phyloP scores from a whole-genome alignment of 805 yeast species.

The Pichia eremophila region DNA sequence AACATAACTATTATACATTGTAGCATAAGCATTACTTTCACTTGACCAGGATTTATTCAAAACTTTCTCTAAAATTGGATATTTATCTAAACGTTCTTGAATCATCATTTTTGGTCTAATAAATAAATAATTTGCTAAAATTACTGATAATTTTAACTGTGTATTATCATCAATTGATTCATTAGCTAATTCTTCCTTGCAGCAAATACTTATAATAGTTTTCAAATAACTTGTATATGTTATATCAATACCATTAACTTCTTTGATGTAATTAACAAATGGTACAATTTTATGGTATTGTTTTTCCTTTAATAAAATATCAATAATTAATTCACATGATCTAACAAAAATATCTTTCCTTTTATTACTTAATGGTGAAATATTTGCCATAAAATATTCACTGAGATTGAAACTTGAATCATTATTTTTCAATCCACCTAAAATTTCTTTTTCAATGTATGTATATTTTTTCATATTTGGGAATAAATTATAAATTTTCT shows the following conservation, averaged over 20 bases:
- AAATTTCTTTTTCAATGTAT: no score
- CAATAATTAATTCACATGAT: background rate
- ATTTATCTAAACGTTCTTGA: no score
- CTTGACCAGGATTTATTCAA: no score
- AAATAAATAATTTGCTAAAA: no score
- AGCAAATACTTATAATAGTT: background rate
- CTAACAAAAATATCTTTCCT: background rate
- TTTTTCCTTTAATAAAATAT: background rate
- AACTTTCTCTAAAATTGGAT: no score
- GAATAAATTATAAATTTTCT: constrained; percentile 1
- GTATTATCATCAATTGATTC: background rate
- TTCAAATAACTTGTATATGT: background rate
- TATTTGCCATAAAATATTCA: background rate
- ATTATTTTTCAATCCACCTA: no score
- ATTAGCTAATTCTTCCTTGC: background rate
- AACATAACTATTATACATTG: no score
- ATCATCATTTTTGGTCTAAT: no score
- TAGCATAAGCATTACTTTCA: no score
- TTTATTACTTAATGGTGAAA: background rate
- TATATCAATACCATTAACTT: background rate
- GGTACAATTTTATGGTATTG: constrained; percentile 5
- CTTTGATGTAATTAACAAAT: constrained; percentile 1
- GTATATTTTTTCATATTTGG: background rate
- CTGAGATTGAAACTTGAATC: background rate
- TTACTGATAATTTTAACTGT: no score